phyloP scores from a whole-genome alignment of 805 yeast species.

The Candida sithepensis region DNA sequence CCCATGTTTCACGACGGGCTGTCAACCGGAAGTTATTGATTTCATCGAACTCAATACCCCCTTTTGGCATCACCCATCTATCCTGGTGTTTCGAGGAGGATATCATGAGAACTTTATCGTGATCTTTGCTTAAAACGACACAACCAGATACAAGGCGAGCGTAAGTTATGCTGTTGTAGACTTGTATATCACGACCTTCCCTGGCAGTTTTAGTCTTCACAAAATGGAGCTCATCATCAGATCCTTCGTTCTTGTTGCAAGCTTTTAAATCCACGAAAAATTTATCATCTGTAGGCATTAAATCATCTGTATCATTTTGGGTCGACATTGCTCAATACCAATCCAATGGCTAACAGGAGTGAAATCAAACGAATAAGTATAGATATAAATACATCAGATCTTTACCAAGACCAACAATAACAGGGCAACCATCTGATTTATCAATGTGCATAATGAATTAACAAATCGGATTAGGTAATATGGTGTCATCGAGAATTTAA shows the following conservation, averaged over 20 bases:
- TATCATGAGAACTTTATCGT: constrained; percentile 68
- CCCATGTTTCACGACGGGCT: constrained; percentile 94
- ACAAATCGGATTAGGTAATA: too few species aligned
- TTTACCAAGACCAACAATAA: too few species aligned
- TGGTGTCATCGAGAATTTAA: too few species aligned
- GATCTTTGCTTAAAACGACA: constrained; percentile 58
- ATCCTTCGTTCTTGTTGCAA: constrained; percentile 11
- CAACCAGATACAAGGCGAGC: constrained; percentile 94
- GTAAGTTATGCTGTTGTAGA: constrained; percentile 57
- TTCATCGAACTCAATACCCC: constrained; percentile 91
- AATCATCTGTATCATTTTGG: constrained; percentile 3
- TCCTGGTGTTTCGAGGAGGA: constrained; percentile 66
- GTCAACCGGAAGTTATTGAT: constrained; percentile 38
- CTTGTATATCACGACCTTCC: constrained; percentile 56
- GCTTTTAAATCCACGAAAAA: constrained; percentile 13
- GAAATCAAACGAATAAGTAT: too few species aligned
- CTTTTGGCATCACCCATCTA: constrained; percentile 91
- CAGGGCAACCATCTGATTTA: too few species aligned
- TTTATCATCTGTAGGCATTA: constrained; percentile 12
- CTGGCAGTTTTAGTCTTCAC: constrained; percentile 37
- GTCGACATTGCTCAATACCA: not conserved
- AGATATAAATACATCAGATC: too few species aligned
- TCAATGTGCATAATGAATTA: too few species aligned
- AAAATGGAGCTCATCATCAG: constrained; percentile 16
- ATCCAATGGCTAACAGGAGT: too few species aligned